Evolutionary conservation across 768 basidiomycete genomes (phyloP).

Genomic region (Postia placenta): DNA sequence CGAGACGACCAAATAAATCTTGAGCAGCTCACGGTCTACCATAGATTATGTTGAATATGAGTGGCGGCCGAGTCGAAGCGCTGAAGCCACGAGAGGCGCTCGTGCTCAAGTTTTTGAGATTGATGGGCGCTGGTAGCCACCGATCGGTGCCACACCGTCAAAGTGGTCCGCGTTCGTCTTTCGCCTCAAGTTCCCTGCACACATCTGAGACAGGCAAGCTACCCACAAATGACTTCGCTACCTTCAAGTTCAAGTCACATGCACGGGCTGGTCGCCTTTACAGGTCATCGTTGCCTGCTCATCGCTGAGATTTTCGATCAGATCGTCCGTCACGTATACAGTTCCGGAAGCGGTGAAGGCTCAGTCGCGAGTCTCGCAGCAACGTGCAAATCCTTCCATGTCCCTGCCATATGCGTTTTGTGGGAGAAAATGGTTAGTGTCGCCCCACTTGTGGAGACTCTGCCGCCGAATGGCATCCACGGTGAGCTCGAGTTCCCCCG

Average conservation of each 20-base stretch:
- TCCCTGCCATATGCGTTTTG: neutral
- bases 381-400: neutral
- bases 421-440: neutral
- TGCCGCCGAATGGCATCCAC: neutral
- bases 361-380: neutral
- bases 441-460: neutral
- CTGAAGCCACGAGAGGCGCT: too few species aligned
- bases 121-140: too few species aligned
- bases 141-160: neutral
- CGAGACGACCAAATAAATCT: too few species aligned
- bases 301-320: neutral
- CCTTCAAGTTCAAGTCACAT: neutral
- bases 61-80: too few species aligned
- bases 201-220: neutral
- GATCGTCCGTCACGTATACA: neutral
- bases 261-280: neutral
- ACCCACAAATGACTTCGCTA: neutral
- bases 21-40: too few species aligned
- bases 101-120: too few species aligned
- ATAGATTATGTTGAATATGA: too few species aligned
- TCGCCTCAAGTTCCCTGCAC: neutral
- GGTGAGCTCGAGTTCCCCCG: too few species aligned
- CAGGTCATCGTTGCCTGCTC: neutral
- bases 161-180: neutral
- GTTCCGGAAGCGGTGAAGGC: neutral